Evolutionary conservation across 768 basidiomycete species (phyloP), one percentile per base, ranked within the genome.

Genomic region (Rhodotorula diobovata): DNA sequence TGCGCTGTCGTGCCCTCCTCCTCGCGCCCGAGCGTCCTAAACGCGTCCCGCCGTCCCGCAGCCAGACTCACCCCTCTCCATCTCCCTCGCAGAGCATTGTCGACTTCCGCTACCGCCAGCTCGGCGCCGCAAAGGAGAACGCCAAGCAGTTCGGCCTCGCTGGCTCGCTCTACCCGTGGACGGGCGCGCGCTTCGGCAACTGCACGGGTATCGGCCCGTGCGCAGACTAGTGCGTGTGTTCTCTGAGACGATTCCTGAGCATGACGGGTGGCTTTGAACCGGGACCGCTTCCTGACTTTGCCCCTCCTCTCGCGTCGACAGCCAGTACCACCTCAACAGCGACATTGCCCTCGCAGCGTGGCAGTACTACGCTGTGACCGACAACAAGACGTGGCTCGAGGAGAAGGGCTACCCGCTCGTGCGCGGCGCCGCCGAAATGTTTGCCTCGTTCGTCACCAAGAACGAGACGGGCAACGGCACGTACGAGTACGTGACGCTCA

Each of bases 341-440:
- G 74, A 75, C 64, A 71, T 75, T 30, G 67, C 70, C 0, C 61
- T 75, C 39, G 67, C 67, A 7, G 58, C 51, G 0, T 61, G 61
- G 35, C 60, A 75, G 50, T 71, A 71, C 64, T 71, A 66, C 64
- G 54, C 67, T 2, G 23, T 32, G 3, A 68, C 64, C 21, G 50
- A 61, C 37, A 71, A 75, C 67, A 5, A 60, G 23, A 71, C 70
- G 4, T 75, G 74, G 74, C 61, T 75, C 20, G 63, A 51, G 23
- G 61, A 65, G 61, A 65, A 65, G 34, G 74, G 74, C 16, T 75
- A 61, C 57, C 74, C 74, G 16, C 34, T 75, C 67, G 48, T 75
- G 20, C 35, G 51, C 10, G 28, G 46, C 35, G 28, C 63, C 7
- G 67, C 70, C 21, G 67, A 68, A 16, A 71, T 75, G 63, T 71